phyloP scores from a whole-genome alignment of 495 filamentous ascomycete species.

The Echria macrotheca region DNA sequence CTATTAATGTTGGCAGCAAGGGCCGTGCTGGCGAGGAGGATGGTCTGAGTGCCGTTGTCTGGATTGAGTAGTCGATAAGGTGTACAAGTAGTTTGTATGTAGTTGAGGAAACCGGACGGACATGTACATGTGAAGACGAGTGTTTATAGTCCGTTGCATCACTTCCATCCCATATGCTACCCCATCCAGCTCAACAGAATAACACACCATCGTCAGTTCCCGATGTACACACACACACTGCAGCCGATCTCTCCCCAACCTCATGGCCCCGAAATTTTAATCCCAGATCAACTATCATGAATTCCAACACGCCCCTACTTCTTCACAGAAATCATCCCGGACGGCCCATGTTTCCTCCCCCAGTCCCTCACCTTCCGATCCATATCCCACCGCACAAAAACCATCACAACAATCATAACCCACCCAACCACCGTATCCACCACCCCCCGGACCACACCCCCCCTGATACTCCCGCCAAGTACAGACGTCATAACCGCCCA shows the following conservation, averaged over 20 bases:
- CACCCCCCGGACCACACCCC: slow-evolving; percentile 42
- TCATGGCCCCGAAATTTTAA: background rate
- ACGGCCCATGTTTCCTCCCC: slow-evolving; percentile 47
- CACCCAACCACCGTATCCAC: slow-evolving; percentile 49
- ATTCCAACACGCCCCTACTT: background rate
- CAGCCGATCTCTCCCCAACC: too few species aligned
- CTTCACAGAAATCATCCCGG: slow-evolving; percentile 21
- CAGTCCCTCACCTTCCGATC: slow-evolving; percentile 53
- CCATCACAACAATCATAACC: slow-evolving; percentile 47
- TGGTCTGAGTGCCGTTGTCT: slow-evolving; percentile 40
- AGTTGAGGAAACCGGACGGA: too few species aligned
- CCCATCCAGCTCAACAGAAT: too few species aligned
- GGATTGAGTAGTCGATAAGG: slow-evolving; percentile 31
- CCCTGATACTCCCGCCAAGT: slow-evolving; percentile 58
- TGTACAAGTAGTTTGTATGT: background rate
- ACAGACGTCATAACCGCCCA: slow-evolving; percentile 59
- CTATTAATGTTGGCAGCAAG: slow-evolving; percentile 33
- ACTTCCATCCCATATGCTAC: too few species aligned
- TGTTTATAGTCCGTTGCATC: too few species aligned
- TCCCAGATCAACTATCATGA: background rate
- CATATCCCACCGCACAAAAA: slow-evolving; percentile 52
- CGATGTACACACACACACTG: too few species aligned
- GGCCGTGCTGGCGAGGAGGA: slow-evolving; percentile 41
- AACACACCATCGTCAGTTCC: too few species aligned
- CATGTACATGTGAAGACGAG: too few species aligned